Evolutionary conservation across 176 grass and related monocot genomes (phyloP).

Genomic region (Triticum aestivum): DNA sequence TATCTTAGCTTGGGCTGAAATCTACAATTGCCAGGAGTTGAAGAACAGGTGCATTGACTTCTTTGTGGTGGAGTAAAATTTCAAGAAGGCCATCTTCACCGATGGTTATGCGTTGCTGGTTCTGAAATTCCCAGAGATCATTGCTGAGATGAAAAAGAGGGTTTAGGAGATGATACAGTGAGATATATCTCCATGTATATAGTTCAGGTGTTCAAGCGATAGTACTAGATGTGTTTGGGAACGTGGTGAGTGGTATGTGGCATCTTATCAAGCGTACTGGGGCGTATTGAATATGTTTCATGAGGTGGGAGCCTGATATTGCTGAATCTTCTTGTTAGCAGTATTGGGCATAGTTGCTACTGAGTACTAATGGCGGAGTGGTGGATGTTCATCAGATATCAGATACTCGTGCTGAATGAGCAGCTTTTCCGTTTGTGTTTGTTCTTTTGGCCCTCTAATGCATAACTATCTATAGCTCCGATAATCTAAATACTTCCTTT

Average conservation of each 20-base stretch:
- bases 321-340: too few species aligned
- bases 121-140: neutral
- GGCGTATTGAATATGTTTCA: too few species aligned
- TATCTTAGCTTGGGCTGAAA: constrained; percentile 46
- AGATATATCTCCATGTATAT: neutral
- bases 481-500: too few species aligned
- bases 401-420: too few species aligned
- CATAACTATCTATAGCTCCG: too few species aligned
- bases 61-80: neutral
- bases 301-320: neutral
- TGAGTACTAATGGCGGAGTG: neutral
- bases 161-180: neutral
- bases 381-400: neutral
- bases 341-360: too few species aligned
- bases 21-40: constrained; percentile 32
- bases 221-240: neutral
- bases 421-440: too few species aligned
- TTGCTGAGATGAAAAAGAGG: neutral
- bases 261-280: too few species aligned
- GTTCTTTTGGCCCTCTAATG: too few species aligned
- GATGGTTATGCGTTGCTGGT: neutral
- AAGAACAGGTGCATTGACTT: constrained; percentile 54
- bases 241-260: neutral
- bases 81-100: neutral
- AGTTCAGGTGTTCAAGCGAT: neutral